These are phyloP conservation scores for Aschersonia sp. DNA, from an alignment of 2,329 filamentous ascomycete genomes.

Conservation along the genomic window DNA sequence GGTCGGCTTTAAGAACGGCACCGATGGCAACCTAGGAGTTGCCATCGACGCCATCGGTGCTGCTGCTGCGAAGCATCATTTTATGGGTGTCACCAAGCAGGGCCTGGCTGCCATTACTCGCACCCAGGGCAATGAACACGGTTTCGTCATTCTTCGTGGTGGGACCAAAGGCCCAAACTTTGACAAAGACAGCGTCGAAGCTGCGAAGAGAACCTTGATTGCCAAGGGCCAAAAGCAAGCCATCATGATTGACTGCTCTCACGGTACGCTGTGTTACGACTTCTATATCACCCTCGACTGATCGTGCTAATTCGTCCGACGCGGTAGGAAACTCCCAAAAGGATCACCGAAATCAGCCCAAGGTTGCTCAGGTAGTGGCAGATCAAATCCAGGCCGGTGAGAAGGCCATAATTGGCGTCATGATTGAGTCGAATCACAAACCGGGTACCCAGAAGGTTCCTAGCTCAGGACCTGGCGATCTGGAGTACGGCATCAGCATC, in stretches of 20 bases:
- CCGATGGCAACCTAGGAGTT: conserved; percentile 79
- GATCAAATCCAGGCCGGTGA: conserved; percentile 84
- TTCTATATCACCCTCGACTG: not conserved
- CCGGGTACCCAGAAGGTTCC: conserved; percentile 85
- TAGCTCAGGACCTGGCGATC: conserved; percentile 57
- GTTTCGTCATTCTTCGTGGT: conserved; percentile 89
- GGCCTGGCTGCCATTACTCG: conserved; percentile 89
- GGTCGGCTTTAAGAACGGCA: conserved; percentile 99
- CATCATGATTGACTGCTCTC: conserved; percentile 97
- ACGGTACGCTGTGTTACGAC: conserved; percentile 43
- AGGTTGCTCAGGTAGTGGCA: conserved; percentile 51
- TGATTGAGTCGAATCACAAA: conserved; percentile 98
- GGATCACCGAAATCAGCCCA: conserved; percentile 93
- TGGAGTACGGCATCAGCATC: conserved; percentile 87
- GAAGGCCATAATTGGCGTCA: conserved; percentile 81
- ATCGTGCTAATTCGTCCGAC: not conserved
- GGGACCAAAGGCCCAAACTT: conserved; percentile 90
- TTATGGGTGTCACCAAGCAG: conserved; percentile 97
- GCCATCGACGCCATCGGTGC: conserved; percentile 93
- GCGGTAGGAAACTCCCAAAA: conserved; percentile 84
- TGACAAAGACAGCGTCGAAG: conserved; percentile 70
- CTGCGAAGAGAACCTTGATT: conserved; percentile 60
- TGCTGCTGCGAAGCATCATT: conserved; percentile 78
- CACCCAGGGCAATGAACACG: conserved; percentile 89
- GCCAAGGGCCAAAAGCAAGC: conserved; percentile 78